Conservation (phyloP, 441 rosid species). For the Metrosideros polymorpha region DNA sequence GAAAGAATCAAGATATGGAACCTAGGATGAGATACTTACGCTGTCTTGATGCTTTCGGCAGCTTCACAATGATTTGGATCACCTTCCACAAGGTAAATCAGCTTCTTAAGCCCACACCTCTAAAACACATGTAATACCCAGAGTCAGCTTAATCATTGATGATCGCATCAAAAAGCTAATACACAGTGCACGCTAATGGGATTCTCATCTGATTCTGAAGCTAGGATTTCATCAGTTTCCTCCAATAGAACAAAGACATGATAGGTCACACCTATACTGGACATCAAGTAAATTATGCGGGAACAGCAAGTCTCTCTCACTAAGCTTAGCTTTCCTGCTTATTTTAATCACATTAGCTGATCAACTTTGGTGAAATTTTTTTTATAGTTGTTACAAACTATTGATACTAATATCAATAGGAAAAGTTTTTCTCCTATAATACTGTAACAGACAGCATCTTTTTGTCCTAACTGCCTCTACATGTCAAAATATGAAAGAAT, state of each 20-base stretch:
- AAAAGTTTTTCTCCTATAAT: not conserved
- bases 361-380: not conserved
- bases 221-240: not conserved
- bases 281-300: not conserved
- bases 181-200: not conserved
- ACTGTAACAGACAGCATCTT: not conserved
- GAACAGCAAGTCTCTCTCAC: not conserved
- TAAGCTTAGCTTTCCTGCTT: not conserved
- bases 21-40: constrained; percentile 32
- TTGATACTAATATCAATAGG: not conserved
- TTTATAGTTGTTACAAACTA: not conserved
- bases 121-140: constrained; percentile 1
- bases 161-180: not conserved
- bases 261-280: not conserved
- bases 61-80: constrained; percentile 79
- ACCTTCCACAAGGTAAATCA: constrained; percentile 88
- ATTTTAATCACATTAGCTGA: not conserved
- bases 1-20: not conserved
- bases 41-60: constrained; percentile 91
- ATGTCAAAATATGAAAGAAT: not conserved
- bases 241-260: not conserved
- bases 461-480: not conserved
- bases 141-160: not conserved
- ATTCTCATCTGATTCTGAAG: not conserved
- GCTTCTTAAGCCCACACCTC: constrained; percentile 90